Evolutionary conservation across 208 protist species (phyloP).

Genomic region (Acanthamoeba healyi): DNA sequence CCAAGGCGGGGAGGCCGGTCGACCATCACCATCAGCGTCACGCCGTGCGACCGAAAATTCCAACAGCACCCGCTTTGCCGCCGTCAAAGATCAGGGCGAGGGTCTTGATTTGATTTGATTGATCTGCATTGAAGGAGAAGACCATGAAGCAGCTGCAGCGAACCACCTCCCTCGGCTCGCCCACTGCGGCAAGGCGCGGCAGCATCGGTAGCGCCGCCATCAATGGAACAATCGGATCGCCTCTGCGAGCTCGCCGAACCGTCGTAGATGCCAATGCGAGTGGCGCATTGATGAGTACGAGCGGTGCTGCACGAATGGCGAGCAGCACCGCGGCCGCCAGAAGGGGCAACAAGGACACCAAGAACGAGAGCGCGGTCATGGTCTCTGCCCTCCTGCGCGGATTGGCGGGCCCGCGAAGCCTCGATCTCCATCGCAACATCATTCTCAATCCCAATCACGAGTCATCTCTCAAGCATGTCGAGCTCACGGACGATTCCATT

Average conservation of each 20-base stretch:
- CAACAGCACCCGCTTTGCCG: no score
- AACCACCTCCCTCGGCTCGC: neutral
- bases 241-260: no score
- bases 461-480: neutral
- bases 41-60: neutral
- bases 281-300: no score
- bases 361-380: neutral
- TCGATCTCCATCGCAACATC: conserved; percentile 20
- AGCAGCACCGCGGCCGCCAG: no score
- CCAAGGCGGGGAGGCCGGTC: no score
- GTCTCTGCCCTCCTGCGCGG: neutral
- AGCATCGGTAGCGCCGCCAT: no score
- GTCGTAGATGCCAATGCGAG: no score
- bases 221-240: no score
- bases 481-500: conserved; percentile 20
- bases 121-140: no score
- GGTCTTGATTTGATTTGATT: no score
- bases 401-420: neutral
- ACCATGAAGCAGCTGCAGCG: neutral
- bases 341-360: neutral
- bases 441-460: conserved; percentile 8
- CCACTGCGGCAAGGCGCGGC: neutral
- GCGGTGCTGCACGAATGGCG: no score
- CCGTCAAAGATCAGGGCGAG: no score
- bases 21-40: neutral